Evolutionary conservation across 768 basidiomycete genomes (phyloP), one percentile per base, ranked within the genome.

Genomic region (Boletus edulis): DNA sequence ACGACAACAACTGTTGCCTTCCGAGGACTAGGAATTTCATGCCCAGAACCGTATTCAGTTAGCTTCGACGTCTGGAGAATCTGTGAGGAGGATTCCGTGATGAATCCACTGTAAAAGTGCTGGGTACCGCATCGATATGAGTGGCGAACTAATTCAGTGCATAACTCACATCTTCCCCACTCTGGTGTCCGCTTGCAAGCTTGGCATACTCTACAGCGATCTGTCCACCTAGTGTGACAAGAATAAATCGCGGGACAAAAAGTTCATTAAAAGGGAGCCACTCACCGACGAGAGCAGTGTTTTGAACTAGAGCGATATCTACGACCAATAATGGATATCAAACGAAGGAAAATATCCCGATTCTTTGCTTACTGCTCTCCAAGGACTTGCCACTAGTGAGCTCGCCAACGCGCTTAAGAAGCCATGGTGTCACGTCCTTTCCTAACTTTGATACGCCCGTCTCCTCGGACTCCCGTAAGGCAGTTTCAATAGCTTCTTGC

Each of bases 361-460:
- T 20, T 37, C 13, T 18, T 12, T 4, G 73, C 87, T 70, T 55
- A 89, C 87, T 89, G 64, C 81, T 86, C 38, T 78, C 74, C 49
- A 97, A 73, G 6, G 92, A 93, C 56, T 76, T 77, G 3, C 93
- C 93, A 32, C 80, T 66, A 0, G 89, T 93, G 46, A 98, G 76
- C 67, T 96, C 88, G 15, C 80, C 80, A 2, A 98, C 86, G 31
- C 96, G 84, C 42, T 79, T 77, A 31, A 99, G 76, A 11, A 99
- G 75, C 96, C 96, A 98, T 8, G 97, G 97, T 2, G 97, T 99
- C 7, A 82, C 94, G 56, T 93, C 90, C 62, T 97, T 98, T 3
- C 97, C 97, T 17, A 78, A 75, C 62, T 77, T 83, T 63, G 81
- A 87, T 44, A 96, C 75, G 3, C 94, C 93, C 58, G 86, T 87